Percentiles rank a stretch among this genome's conserved stretches.
Evolutionary conservation across 2,329 filamentous ascomycete species (phyloP).

Genomic region (Lachnellula cervina): DNA sequence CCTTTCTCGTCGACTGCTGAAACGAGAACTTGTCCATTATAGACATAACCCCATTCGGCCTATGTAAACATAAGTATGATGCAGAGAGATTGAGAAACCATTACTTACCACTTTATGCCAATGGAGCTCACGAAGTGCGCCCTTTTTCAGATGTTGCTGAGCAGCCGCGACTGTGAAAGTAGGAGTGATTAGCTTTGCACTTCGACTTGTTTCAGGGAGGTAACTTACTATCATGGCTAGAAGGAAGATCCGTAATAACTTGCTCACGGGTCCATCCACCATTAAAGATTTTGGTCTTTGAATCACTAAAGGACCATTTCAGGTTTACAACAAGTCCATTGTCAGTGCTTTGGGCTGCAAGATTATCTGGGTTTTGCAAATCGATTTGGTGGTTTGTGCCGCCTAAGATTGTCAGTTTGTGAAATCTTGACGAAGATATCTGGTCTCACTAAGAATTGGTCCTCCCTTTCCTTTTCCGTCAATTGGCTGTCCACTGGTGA

Average conservation of each 20-base stretch:
- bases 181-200: too few species aligned
- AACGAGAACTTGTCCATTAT: constrained; percentile 51
- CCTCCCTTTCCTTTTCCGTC: constrained; percentile 54
- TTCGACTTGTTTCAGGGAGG: too few species aligned
- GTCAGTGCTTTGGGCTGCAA: constrained; percentile 58
- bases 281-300: constrained; percentile 55
- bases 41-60: constrained; percentile 65
- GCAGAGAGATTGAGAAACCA: too few species aligned
- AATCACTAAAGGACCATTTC: constrained; percentile 67
- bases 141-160: constrained; percentile 64
- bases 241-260: constrained; percentile 60
- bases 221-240: constrained; percentile 50
- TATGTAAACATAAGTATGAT: constrained; percentile 23
- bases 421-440: background rate
- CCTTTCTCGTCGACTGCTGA: constrained; percentile 60
- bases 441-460: constrained; percentile 48
- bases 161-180: constrained; percentile 47
- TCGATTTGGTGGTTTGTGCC: constrained; percentile 60
- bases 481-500: constrained; percentile 50
- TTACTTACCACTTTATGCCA: constrained; percentile 60
- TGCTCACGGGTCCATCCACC: constrained; percentile 65
- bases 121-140: constrained; percentile 60
- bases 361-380: constrained; percentile 57
- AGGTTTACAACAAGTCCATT: constrained; percentile 60
- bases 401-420: constrained; percentile 37